A percentile compares a stretch with the other conserved stretches of the same genome.
phyloP scores from a whole-genome alignment of 495 filamentous ascomycete genomes.

The Patellaria atrata region DNA sequence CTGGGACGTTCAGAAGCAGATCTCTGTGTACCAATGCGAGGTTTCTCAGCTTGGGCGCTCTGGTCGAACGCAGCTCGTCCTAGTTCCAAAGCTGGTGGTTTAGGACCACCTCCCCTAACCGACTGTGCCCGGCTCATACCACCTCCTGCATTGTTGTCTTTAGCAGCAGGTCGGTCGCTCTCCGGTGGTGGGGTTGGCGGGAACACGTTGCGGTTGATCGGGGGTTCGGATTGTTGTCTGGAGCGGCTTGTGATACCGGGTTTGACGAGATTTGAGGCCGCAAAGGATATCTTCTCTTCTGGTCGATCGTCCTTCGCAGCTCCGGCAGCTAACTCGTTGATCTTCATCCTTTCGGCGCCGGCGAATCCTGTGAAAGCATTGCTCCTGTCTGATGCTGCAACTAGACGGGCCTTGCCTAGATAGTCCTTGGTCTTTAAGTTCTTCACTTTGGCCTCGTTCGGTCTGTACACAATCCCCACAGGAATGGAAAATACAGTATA shows the following conservation, averaged over 20 bases:
- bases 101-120: conserved; percentile 21
- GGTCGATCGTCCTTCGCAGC: conserved; percentile 56
- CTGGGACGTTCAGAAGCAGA: conserved; percentile 27
- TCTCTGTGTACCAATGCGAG: conserved; percentile 21
- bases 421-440: conserved; percentile 97
- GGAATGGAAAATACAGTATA: conserved; percentile 99
- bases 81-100: conserved; percentile 25
- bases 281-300: conserved; percentile 69
- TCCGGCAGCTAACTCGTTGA: conserved; percentile 25
- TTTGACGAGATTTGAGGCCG: conserved; percentile 80
- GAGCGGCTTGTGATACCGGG: conserved; percentile 57
- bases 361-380: conserved; percentile 67
- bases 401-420: conserved; percentile 79
- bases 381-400: conserved; percentile 73
- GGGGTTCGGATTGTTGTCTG: conserved; percentile 76
- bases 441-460: conserved; percentile 94
- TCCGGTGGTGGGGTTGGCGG: conserved; percentile 94
- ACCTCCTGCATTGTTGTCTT: conserved; percentile 6
- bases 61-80: conserved; percentile 28
- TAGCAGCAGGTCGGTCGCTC: conserved; percentile 35
- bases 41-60: conserved; percentile 11
- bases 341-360: conserved; percentile 58
- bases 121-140: conserved; percentile 20
- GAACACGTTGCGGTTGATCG: conserved; percentile 74
- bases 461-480: conserved; percentile 85